Evolutionary conservation across 2,329 filamentous ascomycete species (phyloP).

Genomic region (Calonectria honghensis): DNA sequence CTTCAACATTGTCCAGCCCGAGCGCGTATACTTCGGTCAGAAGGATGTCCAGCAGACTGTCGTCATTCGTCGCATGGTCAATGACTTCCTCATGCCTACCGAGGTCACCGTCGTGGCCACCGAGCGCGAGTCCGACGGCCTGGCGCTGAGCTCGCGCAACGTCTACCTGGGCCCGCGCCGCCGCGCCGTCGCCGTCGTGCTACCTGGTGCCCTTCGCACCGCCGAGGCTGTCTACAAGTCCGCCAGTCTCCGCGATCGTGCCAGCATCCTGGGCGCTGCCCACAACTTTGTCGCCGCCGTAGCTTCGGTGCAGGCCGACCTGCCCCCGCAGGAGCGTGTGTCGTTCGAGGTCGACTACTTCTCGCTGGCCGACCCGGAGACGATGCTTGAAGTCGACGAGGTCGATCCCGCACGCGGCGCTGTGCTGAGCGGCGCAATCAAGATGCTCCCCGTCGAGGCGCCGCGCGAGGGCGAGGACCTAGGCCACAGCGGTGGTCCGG

Average conservation of each 20-base stretch:
- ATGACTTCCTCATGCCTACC: constrained; percentile 88
- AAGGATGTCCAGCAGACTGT: constrained; percentile 99
- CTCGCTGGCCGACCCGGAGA: constrained; percentile 89
- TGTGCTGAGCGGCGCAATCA: constrained; percentile 92
- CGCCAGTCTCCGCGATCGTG: constrained; percentile 71
- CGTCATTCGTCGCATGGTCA: constrained; percentile 89
- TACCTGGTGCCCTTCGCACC: constrained; percentile 80
- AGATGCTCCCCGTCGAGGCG: constrained; percentile 88
- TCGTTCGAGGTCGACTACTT: constrained; percentile 93
- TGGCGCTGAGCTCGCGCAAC: constrained; percentile 95
- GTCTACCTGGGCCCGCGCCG: constrained; percentile 90
- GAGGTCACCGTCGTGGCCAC: constrained; percentile 85
- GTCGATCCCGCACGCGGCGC: constrained; percentile 84
- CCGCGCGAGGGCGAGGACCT: constrained; percentile 82
- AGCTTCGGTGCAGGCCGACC: constrained; percentile 76
- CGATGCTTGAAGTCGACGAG: constrained; percentile 84
- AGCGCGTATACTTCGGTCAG: constrained; percentile 92
- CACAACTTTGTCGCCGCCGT: constrained; percentile 74
- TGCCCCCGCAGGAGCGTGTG: constrained; percentile 77
- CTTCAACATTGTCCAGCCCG: constrained; percentile 72
- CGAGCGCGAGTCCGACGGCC: constrained; percentile 84
- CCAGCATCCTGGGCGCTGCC: constrained; percentile 83
- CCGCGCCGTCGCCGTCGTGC: constrained; percentile 81
- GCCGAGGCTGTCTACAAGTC: constrained; percentile 80
- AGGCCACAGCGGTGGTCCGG: constrained; percentile 81